These are phyloP conservation scores for Dalbergia cochinchinensis DNA, from an alignment of 306 rosid species.

Conservation along the genomic window DNA sequence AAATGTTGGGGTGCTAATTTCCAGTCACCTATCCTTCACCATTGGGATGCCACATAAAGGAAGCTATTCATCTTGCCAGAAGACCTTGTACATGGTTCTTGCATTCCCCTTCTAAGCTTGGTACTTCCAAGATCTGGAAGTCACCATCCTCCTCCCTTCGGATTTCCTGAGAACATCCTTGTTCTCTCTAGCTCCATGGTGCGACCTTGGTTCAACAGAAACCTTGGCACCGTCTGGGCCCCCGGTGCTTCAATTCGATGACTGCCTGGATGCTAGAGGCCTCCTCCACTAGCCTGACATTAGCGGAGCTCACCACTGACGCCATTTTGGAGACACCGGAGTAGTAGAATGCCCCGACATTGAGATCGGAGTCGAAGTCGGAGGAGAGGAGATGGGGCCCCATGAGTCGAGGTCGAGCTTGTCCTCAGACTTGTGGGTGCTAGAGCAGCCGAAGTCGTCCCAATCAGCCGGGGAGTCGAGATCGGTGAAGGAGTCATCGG, in stretches of 20 bases:
- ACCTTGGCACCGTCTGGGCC: slow-evolving; percentile 81
- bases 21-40: no score
- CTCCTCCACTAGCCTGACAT: slow-evolving; percentile 61
- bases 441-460: slow-evolving; percentile 85
- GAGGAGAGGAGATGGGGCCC: slow-evolving; percentile 75
- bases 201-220: slow-evolving; percentile 87
- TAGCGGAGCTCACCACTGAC: slow-evolving; percentile 65
- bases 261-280: slow-evolving; percentile 70
- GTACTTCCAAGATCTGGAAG: slow-evolving; percentile 84
- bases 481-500: slow-evolving; percentile 53
- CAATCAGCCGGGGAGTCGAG: slow-evolving; percentile 74
- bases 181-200: slow-evolving; percentile 91
- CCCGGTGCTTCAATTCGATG: slow-evolving; percentile 57
- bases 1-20: no score
- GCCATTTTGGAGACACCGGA: slow-evolving; percentile 60
- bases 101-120: slow-evolving; percentile 97
- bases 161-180: slow-evolving; percentile 89
- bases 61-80: slow-evolving; percentile 49
- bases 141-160: slow-evolving; percentile 92
- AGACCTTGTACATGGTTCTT: slow-evolving; percentile 83
- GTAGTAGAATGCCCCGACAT: slow-evolving; percentile 57
- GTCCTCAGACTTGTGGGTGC: slow-evolving; percentile 66
- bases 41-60: slow-evolving; percentile 79
- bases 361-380: not conserved
- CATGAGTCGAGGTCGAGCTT: slow-evolving; percentile 94